phyloP scores from a whole-genome alignment of 768 basidiomycete genomes.

The Suillus luteus region DNA sequence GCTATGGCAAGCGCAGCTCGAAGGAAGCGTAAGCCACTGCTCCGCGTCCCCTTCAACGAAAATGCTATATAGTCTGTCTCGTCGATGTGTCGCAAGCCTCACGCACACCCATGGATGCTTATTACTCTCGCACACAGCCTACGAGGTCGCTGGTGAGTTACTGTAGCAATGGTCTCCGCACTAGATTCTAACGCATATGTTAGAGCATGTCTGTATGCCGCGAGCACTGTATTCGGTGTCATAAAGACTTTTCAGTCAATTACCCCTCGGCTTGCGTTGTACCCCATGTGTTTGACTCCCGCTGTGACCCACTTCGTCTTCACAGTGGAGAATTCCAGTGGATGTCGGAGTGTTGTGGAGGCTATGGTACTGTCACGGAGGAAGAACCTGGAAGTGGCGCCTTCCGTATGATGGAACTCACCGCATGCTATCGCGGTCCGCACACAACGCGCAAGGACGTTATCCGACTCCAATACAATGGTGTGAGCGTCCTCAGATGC shows the following conservation, averaged over 20 bases:
- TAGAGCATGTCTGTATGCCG: neutral
- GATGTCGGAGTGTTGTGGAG: slow-evolving; percentile 5
- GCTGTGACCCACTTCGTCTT: slow-evolving; percentile 5
- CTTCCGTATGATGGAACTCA: slow-evolving; percentile 7
- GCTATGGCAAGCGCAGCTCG: neutral
- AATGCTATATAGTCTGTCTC: slow-evolving; percentile 7
- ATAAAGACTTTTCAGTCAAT: slow-evolving; percentile 1
- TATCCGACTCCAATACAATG: slow-evolving; percentile 1
- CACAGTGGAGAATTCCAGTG: slow-evolving; percentile 7
- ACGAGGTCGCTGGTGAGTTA: neutral
- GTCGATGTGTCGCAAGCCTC: neutral
- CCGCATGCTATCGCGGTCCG: slow-evolving; percentile 4
- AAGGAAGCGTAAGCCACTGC: neutral
- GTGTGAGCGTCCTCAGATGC: slow-evolving; percentile 4
- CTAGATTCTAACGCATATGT: neutral
- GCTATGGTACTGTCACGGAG: slow-evolving; percentile 5
- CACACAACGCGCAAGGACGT: neutral
- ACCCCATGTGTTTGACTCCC: slow-evolving; percentile 1
- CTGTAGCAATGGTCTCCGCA: neutral
- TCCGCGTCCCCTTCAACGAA: neutral
- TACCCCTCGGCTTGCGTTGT: slow-evolving; percentile 3
- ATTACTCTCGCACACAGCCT: slow-evolving; percentile 2
- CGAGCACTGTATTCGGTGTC: slow-evolving; percentile 1
- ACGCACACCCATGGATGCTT: neutral
- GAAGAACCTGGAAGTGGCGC: slow-evolving; percentile 4